Base-by-base conservation (phyloP, 352 stramenopile genomes). In the Pythium aquatile region DNA sequence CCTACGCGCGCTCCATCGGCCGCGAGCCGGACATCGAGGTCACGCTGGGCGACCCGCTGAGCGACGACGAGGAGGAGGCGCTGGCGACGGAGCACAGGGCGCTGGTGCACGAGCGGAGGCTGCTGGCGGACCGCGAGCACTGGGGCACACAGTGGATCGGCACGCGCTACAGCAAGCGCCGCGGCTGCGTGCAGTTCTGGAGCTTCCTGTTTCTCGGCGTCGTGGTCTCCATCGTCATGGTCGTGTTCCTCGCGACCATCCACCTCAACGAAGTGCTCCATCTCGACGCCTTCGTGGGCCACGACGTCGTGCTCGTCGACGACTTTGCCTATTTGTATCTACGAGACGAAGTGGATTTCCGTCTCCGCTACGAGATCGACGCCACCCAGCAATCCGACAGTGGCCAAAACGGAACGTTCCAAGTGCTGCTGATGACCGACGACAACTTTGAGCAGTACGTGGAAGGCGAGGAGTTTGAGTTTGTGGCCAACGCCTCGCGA, bases 1-100 rank as follows among this genome's bases (percentile, higher is more conserved):
- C 96, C 28, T 98, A 98, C 73, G 82, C 98, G 58, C 93, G 87
- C 59, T 89, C 96, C 37, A 92, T 98, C 68, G 87, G 81, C 2
- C 77, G 91, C 46, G 73, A 84, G 57, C 80, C 81, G 1, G 79
- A 85, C 49, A 89, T 99, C 68, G 83, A 94, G 2, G 92, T 97
- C 2, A 86, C 81, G 47, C 75, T 96, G 78, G 76, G 81, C 87
- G 65, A 98, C 79, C 76, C 84, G 75, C 40, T 72, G 17, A 60
- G 61, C 1, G 67, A 73, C 9, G 58, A 66, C 35, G 55, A 73
- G 49, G 66, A 72, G 0, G 64, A 77, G 0, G 61, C 59, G 1
- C 49, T 70, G 0, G 55, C 61, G 26, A 48, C 53, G 0, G 59
- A 75, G 14, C 69, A 71, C 5, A 32, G 49, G 7, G 77, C 77